Evolutionary conservation across 495 filamentous ascomycete species (phyloP), one percentile per base, ranked within the genome.

Genomic region (Thermothielavioides terrestris): DNA sequence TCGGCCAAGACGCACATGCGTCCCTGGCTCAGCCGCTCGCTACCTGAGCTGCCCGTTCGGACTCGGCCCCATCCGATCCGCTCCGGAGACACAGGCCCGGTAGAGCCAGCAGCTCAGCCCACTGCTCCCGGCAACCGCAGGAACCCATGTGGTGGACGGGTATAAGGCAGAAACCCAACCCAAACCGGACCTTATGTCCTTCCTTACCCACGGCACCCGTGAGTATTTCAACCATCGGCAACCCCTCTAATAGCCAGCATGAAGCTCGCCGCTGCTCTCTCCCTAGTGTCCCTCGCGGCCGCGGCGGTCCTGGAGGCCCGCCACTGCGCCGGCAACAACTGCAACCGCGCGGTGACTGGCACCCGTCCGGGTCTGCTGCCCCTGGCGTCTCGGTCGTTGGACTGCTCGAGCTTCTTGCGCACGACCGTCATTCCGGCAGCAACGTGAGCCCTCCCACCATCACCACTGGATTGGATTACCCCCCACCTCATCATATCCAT

Each of bases 401-500:
- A 61, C 53, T 68, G 65, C 60, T 31, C 51, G n/a, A 64, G 59
- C 59, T 68, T 59, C 56, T 54, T 68, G 26, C 35, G 35, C 8
- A 59, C 60, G 14, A 64, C 60, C 25, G 65, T 68, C 54, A 64
- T 53, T 34, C 65, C 65, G 2, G 42, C 58, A 6, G 35, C 65
- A 17, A 46, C 44, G 62, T 68, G 55, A 48, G 62, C 56, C 8
- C 1, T n/a, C 31, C 15, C 4, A 25, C 1, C 1, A 14, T 14
- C 11, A 5, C 11, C 27, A 28, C 27, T 28, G 27, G 6, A 35
- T 9, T 9, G n/a, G n/a, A n/a, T n/a, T n/a, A n/a, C n/a, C n/a
- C n/a, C n/a, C n/a, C n/a, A n/a, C n/a, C n/a, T n/a, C n/a, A n/a
- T n/a, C n/a, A n/a, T n/a, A n/a, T n/a, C n/a, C n/a, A n/a, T n/a